phyloP scores from a whole-genome alignment of 352 stramenopile genomes.

The Phytopythium boreale region DNA sequence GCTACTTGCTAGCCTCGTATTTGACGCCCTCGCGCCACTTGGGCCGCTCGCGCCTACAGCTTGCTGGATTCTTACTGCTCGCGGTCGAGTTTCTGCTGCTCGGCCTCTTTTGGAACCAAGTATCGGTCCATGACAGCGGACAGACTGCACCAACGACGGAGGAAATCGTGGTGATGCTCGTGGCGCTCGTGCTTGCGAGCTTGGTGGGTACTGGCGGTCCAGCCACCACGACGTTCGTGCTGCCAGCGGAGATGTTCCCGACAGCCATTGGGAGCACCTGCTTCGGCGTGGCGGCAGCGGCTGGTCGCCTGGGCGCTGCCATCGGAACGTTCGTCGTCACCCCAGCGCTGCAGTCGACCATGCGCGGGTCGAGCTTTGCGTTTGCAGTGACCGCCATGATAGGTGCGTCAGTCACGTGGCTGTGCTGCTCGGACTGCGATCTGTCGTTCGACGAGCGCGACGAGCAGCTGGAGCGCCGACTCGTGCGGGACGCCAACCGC shows the following conservation, averaged over 20 bases:
- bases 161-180: not conserved
- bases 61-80: constrained; percentile 54
- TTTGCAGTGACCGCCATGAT: not conserved
- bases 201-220: not conserved
- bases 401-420: not conserved
- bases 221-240: constrained; percentile 1
- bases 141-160: not conserved
- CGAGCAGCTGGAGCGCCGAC: not conserved
- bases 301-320: not conserved
- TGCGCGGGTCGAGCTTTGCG: not conserved
- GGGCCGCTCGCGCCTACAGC: constrained; percentile 68
- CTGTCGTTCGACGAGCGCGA: constrained; percentile 6
- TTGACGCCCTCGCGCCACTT: constrained; percentile 58
- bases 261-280: not conserved
- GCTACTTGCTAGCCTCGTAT: constrained; percentile 77
- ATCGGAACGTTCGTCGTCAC: not conserved
- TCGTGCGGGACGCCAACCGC: not conserved
- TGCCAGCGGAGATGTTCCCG: constrained; percentile 6
- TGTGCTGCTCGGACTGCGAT: constrained; percentile 2
- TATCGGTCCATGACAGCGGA: not conserved
- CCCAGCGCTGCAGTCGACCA: not conserved
- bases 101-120: not conserved
- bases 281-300: not conserved
- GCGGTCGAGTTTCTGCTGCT: constrained; percentile 1
- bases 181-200: not conserved